Base-by-base conservation (phyloP, 148 eudicot genomes). In the Cornus suecica region DNA sequence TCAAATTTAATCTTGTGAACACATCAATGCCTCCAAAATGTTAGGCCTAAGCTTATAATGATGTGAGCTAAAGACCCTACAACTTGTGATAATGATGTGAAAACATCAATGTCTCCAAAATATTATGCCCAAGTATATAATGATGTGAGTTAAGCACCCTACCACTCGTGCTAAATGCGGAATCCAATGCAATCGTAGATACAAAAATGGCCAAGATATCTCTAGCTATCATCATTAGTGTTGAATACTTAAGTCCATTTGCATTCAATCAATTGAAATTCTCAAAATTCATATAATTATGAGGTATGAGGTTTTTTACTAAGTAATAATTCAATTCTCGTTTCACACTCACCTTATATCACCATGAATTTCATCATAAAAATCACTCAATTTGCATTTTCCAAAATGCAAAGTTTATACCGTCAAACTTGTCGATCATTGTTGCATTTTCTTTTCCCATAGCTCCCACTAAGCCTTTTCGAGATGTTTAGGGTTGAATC, bases 121-220 rank as follows among this genome's bases (percentile, higher is more conserved):
- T 75, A 25, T 48, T 41, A 1, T 56, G 41, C 24, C 58, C 56
- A 13, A 76, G 73, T 10, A 30, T 58, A n/a, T 48, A 51, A 22
- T 30, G 72, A 58, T 76, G 66, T 45, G 66, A 51, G 32, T 70
- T 65, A 18, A 66, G 4, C 30, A 66, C 27, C 41, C 81, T 65
- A 29, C 81, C 81, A 72, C 76, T 42, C 65, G 29, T 66, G 15
- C 65, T 66, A 77, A 71, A 77, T 28, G 72, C 72, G 52, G 66
- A 65, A 25, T 78, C 41, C 2, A 72, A 78, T 9, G 76, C 72
- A 31, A 78, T 71, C 8, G 48, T 66, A 24, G 81, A 72, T 23
- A 72, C 70, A 0, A 66, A 41, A 8, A 72, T 78, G 18, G 61
- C 73, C 15, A 78, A 34, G 22, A 73, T 23, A n/a, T 78, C 68